Base-by-base conservation (phyloP, 2,329 filamentous ascomycete species). In the Alternaria burnsii region DNA sequence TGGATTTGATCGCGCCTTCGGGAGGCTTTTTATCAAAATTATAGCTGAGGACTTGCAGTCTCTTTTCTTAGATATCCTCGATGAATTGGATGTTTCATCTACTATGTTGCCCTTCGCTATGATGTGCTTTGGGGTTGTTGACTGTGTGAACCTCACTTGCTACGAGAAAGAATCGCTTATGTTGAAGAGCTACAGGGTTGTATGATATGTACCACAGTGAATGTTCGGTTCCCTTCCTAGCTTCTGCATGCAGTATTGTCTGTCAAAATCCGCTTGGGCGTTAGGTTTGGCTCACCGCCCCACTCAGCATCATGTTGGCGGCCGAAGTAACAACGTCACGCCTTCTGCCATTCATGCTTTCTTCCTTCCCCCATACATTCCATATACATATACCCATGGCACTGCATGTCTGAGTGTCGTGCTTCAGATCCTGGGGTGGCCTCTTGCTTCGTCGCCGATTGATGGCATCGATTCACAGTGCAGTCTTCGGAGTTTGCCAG, bases 351-450 rank as follows among this genome's bases (percentile, higher is more conserved):
- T 14, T 16, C 46, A 24, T 36, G 12, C 20, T 36, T 50, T 30
- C 46, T 50, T 16, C 46, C 32, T 18, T 5, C 32, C 2, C 2
- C 22, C 20, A 9, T 10, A 24, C 18, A 24, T 36, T 9, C 14
- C 46, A 24, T 0, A 11, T 34, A 12, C 26, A 34, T 24, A 18
- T 9, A 38, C 20, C 0, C 5, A 11, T 12, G 5, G 4, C 20
- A 18, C 14, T 1, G 14, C 2, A 0, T 1, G 22, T 36, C 32
- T 3, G 1, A n/a, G 22, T 34, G 1, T 2, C 1, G 3, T 22
- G 0, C 1, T 20, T 9, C 0, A 12, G 8, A 2, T 22, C 3
- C 12, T 1, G 9, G 5, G 1, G 24, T 6, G 9, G 2, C 0
- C 8, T 18, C 2, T 26, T 26, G 32, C 3, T 50, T 4, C 20